Evolutionary conservation across 805 yeast genomes (phyloP), one percentile per base, ranked within the genome.

Genomic region (Ogataea philodendri): DNA sequence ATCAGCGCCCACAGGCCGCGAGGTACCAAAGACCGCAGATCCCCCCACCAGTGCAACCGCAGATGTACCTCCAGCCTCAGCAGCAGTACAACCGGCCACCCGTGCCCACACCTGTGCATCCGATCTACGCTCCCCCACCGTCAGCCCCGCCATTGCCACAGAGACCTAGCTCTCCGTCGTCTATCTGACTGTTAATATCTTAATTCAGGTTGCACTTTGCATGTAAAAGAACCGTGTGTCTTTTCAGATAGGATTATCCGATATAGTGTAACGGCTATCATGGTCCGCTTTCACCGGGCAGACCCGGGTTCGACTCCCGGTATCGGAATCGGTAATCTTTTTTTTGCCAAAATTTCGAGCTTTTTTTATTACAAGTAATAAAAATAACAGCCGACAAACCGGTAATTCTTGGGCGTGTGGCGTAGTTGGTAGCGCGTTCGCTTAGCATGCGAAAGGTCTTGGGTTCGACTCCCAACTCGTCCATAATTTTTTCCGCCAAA

Each of bases 251-350:
- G n/a, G n/a, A 26, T 26, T 32, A 30, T 77, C 83, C 84, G 84
- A 75, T 78, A 72, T 78, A 76, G 84, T 78, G 84, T 78, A 78
- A 77, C 81, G 84, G 84, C 79, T 78, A 78, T 77, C 84, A 78
- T 80, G 82, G 82, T 76, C 74, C 83, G 83, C 84, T 78, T 78
- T 78, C 84, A 78, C 84, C 83, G 84, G 74, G 84, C 81, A 78
- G 66, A 72, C 78, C 80, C 81, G 84, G 84, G 84, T 78, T 78
- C 84, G 83, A 78, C 83, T 77, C 84, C 84, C 84, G 81, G 85
- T 70, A 76, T 76, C 83, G 84, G 84, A 78, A 72, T 38, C 22
- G 22, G 16, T 9, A 30, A 19, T 29, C 29, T 13, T 21, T 30
- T 18, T 32, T 32, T 28, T 17, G 5, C n/a, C n/a, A n/a, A n/a